phyloP scores from a whole-genome alignment of 1,139 yeast genomes.

The Yamadazyma epiphylla region DNA sequence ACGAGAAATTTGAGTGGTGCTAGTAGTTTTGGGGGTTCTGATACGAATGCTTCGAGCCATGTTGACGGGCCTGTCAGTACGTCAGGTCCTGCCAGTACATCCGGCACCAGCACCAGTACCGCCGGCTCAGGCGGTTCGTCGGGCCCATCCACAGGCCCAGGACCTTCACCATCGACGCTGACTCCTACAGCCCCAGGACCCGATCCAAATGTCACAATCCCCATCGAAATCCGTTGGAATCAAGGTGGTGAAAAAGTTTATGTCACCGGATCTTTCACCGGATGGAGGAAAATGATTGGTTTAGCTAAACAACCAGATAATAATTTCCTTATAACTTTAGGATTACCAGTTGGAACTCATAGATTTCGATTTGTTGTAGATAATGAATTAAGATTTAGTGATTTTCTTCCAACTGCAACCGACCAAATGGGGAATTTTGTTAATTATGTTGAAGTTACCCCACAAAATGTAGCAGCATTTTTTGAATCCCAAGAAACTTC shows the following conservation, averaged over 20 bases:
- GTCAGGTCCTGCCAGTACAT: too few relatives aligned
- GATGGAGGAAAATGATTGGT: constrained; percentile 51
- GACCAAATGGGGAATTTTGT: constrained; percentile 52
- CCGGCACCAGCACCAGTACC: background rate
- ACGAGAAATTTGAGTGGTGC: too few relatives aligned
- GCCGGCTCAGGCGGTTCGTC: background rate
- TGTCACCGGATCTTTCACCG: constrained; percentile 48
- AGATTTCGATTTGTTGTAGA: constrained; percentile 46
- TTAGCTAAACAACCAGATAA: constrained; percentile 46
- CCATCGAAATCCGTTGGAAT: constrained; percentile 85
- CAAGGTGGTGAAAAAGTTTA: constrained; percentile 89
- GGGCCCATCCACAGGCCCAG: constrained; percentile 1
- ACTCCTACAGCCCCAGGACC: constrained; percentile 9
- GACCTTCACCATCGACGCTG: background rate
- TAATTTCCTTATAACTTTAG: constrained; percentile 37
- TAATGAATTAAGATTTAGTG: constrained; percentile 45
- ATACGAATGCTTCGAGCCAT: background rate
- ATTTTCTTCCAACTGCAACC: constrained; percentile 46
- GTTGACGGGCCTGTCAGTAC: background rate
- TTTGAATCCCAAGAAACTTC: constrained; percentile 17
- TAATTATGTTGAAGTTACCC: constrained; percentile 46
- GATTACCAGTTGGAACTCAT: constrained; percentile 47
- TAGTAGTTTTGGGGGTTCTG: too few relatives aligned
- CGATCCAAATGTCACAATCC: constrained; percentile 44
- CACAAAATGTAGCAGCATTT: constrained; percentile 33